Evolutionary conservation across 169 alveolate genomes (phyloP).

Genomic region (Perkinsus olseni): DNA sequence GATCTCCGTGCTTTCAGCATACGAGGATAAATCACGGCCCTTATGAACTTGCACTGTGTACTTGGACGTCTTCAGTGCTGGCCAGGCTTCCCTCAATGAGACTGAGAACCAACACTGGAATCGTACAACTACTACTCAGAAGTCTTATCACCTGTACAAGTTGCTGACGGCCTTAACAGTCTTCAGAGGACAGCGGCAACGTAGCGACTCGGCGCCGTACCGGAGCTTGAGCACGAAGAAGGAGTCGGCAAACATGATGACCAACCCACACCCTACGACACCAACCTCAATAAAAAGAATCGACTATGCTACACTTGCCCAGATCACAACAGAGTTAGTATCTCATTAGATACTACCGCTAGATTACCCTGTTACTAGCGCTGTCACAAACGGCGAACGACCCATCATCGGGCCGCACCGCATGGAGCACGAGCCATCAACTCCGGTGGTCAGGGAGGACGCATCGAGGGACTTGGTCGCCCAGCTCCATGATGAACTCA

Average conservation of each 20-base stretch:
- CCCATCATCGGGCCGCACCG: too few species aligned
- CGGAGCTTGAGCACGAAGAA: background rate
- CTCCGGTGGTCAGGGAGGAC: too few species aligned
- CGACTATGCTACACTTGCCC: background rate
- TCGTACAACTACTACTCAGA: background rate
- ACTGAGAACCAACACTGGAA: background rate
- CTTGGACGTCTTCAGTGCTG: background rate
- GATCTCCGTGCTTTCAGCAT: background rate
- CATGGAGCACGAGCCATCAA: too few species aligned
- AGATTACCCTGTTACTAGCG: too few species aligned
- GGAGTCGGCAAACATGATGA: background rate
- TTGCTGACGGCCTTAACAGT: background rate
- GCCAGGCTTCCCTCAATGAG: background rate
- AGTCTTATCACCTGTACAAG: background rate
- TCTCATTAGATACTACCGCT: background rate
- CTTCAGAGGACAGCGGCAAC: background rate
- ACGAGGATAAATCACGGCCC: background rate
- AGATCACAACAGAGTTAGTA: background rate
- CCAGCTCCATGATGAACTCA: too few species aligned
- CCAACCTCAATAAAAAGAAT: too few species aligned
- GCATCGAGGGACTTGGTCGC: too few species aligned
- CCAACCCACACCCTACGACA: background rate
- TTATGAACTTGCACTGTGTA: background rate
- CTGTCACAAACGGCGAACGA: too few species aligned
- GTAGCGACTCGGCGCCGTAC: background rate